These are phyloP conservation scores for Apiospora hydei DNA, from an alignment of 2,329 filamentous ascomycete genomes.

Conservation along the genomic window DNA sequence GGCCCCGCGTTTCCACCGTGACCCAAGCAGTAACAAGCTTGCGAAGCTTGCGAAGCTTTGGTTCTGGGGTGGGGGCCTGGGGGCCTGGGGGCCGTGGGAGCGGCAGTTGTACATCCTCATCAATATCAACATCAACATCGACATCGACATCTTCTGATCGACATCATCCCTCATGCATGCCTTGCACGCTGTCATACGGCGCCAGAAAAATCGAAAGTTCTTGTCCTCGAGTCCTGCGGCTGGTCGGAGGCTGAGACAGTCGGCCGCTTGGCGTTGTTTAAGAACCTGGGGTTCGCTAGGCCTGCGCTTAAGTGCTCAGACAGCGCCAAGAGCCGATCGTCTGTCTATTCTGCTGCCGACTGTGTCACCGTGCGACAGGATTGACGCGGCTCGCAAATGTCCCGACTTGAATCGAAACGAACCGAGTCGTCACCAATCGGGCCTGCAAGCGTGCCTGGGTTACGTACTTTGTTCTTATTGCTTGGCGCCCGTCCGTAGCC, in stretches of 20 bases:
- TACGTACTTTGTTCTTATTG: too few species aligned
- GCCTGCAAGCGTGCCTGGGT: conserved; percentile 1
- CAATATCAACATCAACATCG: neutral
- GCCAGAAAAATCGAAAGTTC: neutral
- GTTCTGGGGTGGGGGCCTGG: neutral
- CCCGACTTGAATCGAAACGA: conserved; percentile 24
- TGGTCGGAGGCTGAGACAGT: conserved; percentile 15
- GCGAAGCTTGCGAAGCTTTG: conserved; percentile 20
- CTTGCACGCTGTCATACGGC: too few species aligned
- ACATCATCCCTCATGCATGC: too few species aligned
- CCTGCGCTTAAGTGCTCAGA: neutral
- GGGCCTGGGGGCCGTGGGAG: too few species aligned
- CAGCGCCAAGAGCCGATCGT: conserved; percentile 11
- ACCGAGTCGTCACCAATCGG: neutral
- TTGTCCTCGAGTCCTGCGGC: neutral
- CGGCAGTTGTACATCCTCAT: too few species aligned
- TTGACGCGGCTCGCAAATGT: conserved; percentile 21
- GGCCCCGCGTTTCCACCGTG: conserved; percentile 4
- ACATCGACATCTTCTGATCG: too few species aligned
- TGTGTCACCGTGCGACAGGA: conserved; percentile 22
- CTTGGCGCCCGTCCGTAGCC: neutral
- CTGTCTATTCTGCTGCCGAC: neutral
- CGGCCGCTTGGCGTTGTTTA: conserved; percentile 4
- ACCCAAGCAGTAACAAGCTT: conserved; percentile 1
- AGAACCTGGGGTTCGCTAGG: conserved; percentile 5